These are phyloP conservation scores for Mucor sp. DNA, from an alignment of 371 early-diverging fungal genomes.

Conservation along the genomic window DNA sequence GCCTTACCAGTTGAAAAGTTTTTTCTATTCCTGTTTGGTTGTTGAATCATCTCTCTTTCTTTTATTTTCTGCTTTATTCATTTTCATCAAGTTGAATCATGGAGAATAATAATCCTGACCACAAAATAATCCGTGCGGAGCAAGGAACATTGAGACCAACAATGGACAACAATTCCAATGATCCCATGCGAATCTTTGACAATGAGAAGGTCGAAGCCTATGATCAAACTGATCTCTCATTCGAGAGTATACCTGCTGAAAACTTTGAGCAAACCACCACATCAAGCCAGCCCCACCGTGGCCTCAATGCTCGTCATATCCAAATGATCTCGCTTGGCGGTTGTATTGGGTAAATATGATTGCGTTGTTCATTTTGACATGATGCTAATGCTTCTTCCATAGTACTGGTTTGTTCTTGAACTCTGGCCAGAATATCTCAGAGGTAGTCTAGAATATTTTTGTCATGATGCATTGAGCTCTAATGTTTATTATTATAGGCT, in stretches of 20 bases:
- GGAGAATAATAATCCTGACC: slow-evolving; percentile 4
- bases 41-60: not conserved
- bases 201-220: slow-evolving; percentile 26
- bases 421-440: slow-evolving; percentile 72
- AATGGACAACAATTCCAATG: not conserved
- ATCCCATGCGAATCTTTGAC: slow-evolving; percentile 23
- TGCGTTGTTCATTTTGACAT: not conserved
- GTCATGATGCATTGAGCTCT: not conserved
- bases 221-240: slow-evolving; percentile 20
- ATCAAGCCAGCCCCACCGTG: slow-evolving; percentile 46
- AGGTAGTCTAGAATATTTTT: slow-evolving; percentile 12
- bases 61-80: not conserved
- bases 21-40: not conserved
- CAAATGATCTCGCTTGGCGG: slow-evolving; percentile 82
- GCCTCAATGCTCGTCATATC: slow-evolving; percentile 73
- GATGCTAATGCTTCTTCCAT: slow-evolving; percentile 4
- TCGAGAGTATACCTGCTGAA: slow-evolving; percentile 14
- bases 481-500: slow-evolving; percentile 23
- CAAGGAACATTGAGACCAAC: slow-evolving; percentile 7
- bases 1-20: not conserved
- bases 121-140: slow-evolving; percentile 13
- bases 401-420: slow-evolving; percentile 90
- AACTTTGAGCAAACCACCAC: not conserved
- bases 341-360: slow-evolving; percentile 39
- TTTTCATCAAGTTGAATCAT: slow-evolving; percentile 1